Evolutionary conservation across 2,329 filamentous ascomycete species (phyloP), one percentile per base, ranked within the genome.

Genomic region (Calonectria multiphialidica): DNA sequence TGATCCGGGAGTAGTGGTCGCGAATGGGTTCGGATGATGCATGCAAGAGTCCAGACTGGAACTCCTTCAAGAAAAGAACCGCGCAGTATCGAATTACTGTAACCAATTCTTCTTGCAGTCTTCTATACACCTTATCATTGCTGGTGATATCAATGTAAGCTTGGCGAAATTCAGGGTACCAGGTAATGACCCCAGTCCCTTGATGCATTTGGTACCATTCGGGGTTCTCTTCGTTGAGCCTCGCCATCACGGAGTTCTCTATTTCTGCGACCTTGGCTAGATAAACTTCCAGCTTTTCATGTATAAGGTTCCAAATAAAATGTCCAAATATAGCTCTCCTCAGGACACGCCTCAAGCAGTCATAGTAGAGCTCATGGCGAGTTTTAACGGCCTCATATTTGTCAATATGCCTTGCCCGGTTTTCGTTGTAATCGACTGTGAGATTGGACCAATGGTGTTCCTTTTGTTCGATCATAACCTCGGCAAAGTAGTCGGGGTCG

Each of bases 381-480:
- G 0, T 2, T 5, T 12, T 21, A 12, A 0, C 2, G 7, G 15
- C 13, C 25, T 44, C 23, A 37, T 78, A 78, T 4, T 40, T n/a
- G 5, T 65, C 57, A 18, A 74, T 72, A 25, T 68, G 18, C 5
- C 2, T 3, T 12, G 50, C 45, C 28, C 23, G 33, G 2, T n/a
- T 15, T 16, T 55, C 23, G 1, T 45, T 40, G 23, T 75, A 75
- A 33, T 66, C 25, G 18, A 68, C 16, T 3, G 35, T 16, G 7
- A 78, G n/a, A 40, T 78, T 78, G 21, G 40, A 42, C 75, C 75
- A 78, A n/a, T 78, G 74, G 28, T 78, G 76, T 7, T 76, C 68
- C 33, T 75, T 78, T 59, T 77, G 72, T 10, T 78, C 76, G 12
- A 72, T 25, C 25, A 78, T 33, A 2, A 28, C 35, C 18, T 73